Conservation (phyloP, 768 basidiomycete species). For the Thelephora ganbajun region DNA sequence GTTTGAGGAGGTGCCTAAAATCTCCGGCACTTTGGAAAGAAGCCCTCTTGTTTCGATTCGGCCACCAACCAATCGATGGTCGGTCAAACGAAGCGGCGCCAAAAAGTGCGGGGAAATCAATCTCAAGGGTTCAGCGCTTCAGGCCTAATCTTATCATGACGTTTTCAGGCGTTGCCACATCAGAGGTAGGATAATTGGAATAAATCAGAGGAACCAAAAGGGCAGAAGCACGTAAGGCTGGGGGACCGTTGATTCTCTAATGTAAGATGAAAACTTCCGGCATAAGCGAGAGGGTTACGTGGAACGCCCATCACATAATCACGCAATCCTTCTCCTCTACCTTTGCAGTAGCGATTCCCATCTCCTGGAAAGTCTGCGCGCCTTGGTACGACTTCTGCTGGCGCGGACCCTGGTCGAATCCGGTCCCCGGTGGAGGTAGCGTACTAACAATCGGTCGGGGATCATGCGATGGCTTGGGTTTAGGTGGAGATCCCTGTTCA, state of each 20-base stretch:
- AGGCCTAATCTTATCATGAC: no score
- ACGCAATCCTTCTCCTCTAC: constrained; percentile 75
- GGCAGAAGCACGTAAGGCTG: background rate
- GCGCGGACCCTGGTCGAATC: constrained; percentile 1
- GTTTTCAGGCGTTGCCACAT: no score
- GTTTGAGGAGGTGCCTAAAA: background rate
- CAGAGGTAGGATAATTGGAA: background rate
- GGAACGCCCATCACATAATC: constrained; percentile 48
- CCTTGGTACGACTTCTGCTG: constrained; percentile 20
- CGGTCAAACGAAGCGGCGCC: no score
- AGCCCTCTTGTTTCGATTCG: no score
- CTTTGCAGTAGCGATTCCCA: constrained; percentile 76
- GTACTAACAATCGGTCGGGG: background rate
- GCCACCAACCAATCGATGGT: no score
- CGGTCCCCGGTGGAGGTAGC: constrained; percentile 1
- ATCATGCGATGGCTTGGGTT: background rate
- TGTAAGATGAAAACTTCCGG: no score
- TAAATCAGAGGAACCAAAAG: background rate
- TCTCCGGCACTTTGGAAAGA: constrained; percentile 34
- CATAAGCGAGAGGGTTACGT: background rate
- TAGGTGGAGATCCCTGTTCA: background rate
- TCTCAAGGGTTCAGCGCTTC: no score
- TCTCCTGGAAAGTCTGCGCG: constrained; percentile 81
- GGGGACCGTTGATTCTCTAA: background rate
- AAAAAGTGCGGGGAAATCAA: no score